phyloP scores from a whole-genome alignment of 2,329 filamentous ascomycete species.

The Stagonosporopsis chrysanthemi region DNA sequence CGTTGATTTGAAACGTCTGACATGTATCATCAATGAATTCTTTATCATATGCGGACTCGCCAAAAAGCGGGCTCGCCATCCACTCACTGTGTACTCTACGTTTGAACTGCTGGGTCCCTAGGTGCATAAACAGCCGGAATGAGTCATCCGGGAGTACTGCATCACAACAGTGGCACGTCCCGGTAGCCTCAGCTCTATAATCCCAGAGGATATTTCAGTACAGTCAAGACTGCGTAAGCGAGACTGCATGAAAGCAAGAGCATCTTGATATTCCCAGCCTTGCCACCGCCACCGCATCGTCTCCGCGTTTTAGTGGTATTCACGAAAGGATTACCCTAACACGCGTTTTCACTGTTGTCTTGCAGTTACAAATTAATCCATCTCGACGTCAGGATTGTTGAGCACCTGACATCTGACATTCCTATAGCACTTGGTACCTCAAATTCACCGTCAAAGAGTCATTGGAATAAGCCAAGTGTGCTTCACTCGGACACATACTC shows the following conservation, averaged over 20 bases:
- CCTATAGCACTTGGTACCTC: too few relatives aligned
- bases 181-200: too few relatives aligned
- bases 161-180: not conserved
- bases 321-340: not conserved
- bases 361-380: too few relatives aligned
- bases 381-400: too few relatives aligned
- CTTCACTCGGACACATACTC: too few relatives aligned
- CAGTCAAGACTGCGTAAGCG: not conserved
- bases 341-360: too few relatives aligned
- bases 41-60: not conserved
- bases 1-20: slow-evolving; percentile 4
- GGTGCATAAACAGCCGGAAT: not conserved
- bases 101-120: not conserved
- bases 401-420: too few relatives aligned
- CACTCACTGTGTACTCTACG: not conserved
- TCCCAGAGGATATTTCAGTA: too few relatives aligned
- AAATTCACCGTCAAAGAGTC: too few relatives aligned
- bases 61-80: not conserved
- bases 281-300: not conserved
- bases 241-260: not conserved
- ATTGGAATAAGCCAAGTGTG: too few relatives aligned
- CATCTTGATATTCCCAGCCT: not conserved
- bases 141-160: not conserved
- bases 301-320: not conserved
- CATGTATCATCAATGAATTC: slow-evolving; percentile 7